Evolutionary conservation across 140 eudicot genomes (phyloP).

Genomic region (Anethum foeniculum): DNA sequence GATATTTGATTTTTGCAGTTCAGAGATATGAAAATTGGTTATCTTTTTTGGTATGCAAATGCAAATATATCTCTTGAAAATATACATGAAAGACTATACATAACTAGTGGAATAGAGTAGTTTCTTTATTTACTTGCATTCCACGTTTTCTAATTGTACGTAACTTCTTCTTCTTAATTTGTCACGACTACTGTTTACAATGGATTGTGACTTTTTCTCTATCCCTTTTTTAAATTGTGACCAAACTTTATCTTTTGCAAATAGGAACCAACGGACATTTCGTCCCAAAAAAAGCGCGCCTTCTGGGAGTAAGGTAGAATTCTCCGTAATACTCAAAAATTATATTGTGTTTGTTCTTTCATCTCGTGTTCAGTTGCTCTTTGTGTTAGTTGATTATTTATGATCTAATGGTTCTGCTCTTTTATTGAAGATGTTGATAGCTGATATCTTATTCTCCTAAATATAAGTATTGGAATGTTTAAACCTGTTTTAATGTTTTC

Average conservation of each 20-base stretch:
- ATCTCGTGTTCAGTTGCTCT: neutral
- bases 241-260: constrained; percentile 1
- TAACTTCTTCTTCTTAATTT: neutral
- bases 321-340: neutral
- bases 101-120: neutral
- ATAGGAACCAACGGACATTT: constrained; percentile 86
- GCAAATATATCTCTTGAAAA: neutral
- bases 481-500: neutral
- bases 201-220: neutral
- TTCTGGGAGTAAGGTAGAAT: constrained; percentile 82
- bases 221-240: constrained; percentile 1
- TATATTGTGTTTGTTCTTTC: neutral
- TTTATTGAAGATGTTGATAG: neutral
- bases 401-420: neutral
- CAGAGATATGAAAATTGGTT: neutral
- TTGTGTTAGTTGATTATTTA: constrained; percentile 4
- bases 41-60: neutral
- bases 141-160: neutral
- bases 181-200: neutral
- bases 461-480: neutral
- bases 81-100: too few relatives aligned
- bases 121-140: neutral
- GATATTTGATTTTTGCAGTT: neutral
- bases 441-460: neutral
- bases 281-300: constrained; percentile 94